Evolutionary conservation across 2,329 filamentous ascomycete species (phyloP), one percentile per base, ranked within the genome.

Genomic region (Clathrospora elynae): DNA sequence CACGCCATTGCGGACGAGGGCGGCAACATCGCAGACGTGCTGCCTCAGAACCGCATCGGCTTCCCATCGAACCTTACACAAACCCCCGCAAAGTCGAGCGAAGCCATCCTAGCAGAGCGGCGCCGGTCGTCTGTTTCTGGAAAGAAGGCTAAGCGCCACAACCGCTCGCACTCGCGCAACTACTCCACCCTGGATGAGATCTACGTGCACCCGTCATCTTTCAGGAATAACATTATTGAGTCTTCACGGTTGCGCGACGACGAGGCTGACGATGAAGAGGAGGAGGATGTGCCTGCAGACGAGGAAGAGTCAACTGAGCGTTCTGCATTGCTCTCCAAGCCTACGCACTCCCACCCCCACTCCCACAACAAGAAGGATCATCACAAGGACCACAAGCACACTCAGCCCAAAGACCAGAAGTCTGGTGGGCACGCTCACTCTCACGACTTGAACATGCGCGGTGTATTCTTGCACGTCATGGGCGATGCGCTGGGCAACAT

Each of bases 381-480:
- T 35, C 89, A 95, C 68, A 75, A 79, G 28, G 77, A 80, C 38
- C 92, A 96, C 71, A 89, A 91, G 62, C 93, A 97, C 69, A 85
- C 79, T 44, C 82, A 91, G 56, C 86, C 88, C 1, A 84, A 83
- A 60, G 79, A 86, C n/a, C 70, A 75, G 46, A 74, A 76, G 13
- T 79, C 82, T 47, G 55, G 56, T 48, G 81, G 84, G 18, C 83
- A 87, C 56, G 83, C 87, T 19, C 90, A 95, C 68, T 88, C 76
- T 51, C 90, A 95, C 67, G 91, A 99, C 64, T 86, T 99, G 77
- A 96, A 96, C 70, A 97, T 99, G 92, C 79, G 80, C n/a, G 83
- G 83, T 46, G 82, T 86, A 47, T 85, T 86, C 71, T 73, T 85
- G 1, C 82, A 85, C 57, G 82, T 85, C 40, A 79, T 95, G 52